Percentiles rank a stretch among this genome's conserved stretches.
Conservation (phyloP, 2,329 filamentous ascomycete genomes). For the Huntiella abstrusa region DNA sequence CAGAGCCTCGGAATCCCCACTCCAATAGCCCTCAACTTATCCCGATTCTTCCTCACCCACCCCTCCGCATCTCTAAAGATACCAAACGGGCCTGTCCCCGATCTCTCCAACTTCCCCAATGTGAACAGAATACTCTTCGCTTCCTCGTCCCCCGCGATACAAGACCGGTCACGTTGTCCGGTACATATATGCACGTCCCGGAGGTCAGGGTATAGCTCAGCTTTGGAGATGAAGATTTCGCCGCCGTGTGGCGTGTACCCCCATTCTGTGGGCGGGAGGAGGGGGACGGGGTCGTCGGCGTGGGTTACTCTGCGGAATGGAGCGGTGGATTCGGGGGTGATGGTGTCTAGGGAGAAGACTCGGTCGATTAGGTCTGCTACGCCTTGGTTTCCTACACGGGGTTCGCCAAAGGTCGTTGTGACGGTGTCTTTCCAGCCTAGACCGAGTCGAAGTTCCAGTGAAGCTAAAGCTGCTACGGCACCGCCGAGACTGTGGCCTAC, state of each 20-base stretch:
- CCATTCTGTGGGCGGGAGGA: constrained; percentile 75
- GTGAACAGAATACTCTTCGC: constrained; percentile 1
- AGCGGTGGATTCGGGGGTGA: constrained; percentile 18
- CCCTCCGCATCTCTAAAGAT: constrained; percentile 17
- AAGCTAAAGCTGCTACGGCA: constrained; percentile 74
- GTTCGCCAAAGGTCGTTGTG: constrained; percentile 88
- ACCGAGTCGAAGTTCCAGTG: constrained; percentile 53
- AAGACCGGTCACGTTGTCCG: constrained; percentile 52
- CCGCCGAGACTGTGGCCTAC: constrained; percentile 87
- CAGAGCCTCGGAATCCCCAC: constrained; percentile 43
- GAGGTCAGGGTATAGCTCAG: constrained; percentile 45
- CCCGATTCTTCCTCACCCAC: constrained; percentile 26
- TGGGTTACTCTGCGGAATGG: constrained; percentile 69
- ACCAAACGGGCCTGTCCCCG: background rate
- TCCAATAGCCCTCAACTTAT: constrained; percentile 5
- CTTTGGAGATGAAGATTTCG: constrained; percentile 69
- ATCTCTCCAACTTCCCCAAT: constrained; percentile 2
- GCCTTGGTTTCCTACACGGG: constrained; percentile 41
- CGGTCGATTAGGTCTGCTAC: constrained; percentile 36
- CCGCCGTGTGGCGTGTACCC: constrained; percentile 70
- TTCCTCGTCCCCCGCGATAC: constrained; percentile 40
- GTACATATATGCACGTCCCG: constrained; percentile 52
- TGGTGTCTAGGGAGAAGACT: constrained; percentile 26
- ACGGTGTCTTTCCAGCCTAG: constrained; percentile 55
- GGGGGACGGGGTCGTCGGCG: constrained; percentile 66